Percentiles rank a stretch among this genome's conserved stretches.
These are phyloP conservation scores for Hypoxylon lienhwacheense DNA, from an alignment of 495 filamentous ascomycete genomes.

Conservation along the genomic window DNA sequence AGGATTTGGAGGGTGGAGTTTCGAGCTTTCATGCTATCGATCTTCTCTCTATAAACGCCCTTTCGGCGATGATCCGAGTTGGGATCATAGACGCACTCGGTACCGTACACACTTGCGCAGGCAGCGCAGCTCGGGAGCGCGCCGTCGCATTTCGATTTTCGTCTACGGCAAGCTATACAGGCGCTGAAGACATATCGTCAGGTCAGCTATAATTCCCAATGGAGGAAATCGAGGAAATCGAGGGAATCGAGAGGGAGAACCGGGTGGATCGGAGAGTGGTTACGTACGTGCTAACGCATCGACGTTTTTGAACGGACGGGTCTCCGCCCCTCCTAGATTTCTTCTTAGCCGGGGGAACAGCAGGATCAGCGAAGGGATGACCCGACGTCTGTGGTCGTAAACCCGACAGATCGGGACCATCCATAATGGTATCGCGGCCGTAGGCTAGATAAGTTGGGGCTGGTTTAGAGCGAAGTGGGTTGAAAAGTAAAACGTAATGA, in stretches of 20 bases:
- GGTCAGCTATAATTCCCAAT: slow-evolving; percentile 10
- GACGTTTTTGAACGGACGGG: slow-evolving; percentile 65
- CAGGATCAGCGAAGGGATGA: slow-evolving; percentile 18
- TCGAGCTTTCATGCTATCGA: slow-evolving; percentile 82
- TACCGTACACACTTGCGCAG: slow-evolving; percentile 93
- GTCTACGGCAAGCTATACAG: slow-evolving; percentile 85
- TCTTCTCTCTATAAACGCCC: slow-evolving; percentile 94
- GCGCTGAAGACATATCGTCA: slow-evolving; percentile 51
- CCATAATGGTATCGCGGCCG: slow-evolving; percentile 25
- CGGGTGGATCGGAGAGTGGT: neutral
- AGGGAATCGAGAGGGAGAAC: neutral
- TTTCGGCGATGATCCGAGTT: slow-evolving; percentile 95
- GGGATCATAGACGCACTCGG: slow-evolving; percentile 90
- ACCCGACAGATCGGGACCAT: slow-evolving; percentile 26
- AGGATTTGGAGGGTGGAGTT: slow-evolving; percentile 89
- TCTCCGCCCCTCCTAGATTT: slow-evolving; percentile 54
- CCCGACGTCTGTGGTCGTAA: slow-evolving; percentile 21
- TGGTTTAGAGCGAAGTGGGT: slow-evolving; percentile 4
- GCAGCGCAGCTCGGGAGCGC: slow-evolving; percentile 90
- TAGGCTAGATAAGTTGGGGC: slow-evolving; percentile 7
- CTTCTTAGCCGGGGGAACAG: slow-evolving; percentile 47
- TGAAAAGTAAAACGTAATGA: slow-evolving; percentile 26
- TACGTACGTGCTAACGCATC: slow-evolving; percentile 78
- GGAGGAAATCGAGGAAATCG: neutral
- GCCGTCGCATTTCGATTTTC: slow-evolving; percentile 96